Evolutionary conservation across 2,329 filamentous ascomycete genomes (phyloP).

Genomic region (Fonsecaea multimorphosa): DNA sequence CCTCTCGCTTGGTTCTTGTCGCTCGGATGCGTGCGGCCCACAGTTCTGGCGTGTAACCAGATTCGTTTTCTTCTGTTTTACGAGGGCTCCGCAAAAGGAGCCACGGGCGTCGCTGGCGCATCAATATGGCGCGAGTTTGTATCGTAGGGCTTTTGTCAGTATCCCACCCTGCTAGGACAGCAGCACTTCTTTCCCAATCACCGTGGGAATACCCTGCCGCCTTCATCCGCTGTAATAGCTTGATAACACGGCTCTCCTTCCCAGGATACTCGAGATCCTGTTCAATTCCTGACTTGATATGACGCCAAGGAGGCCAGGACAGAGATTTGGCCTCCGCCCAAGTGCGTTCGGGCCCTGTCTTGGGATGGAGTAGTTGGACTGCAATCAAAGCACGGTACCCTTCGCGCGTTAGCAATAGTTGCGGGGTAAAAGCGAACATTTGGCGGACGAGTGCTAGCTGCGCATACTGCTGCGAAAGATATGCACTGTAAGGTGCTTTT

Average conservation of each 20-base stretch:
- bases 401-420: slow-evolving; percentile 61
- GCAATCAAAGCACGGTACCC: slow-evolving; percentile 64
- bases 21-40: slow-evolving; percentile 66
- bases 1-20: slow-evolving; percentile 67
- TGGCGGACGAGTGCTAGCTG: slow-evolving; percentile 63
- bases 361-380: slow-evolving; percentile 64
- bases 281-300: slow-evolving; percentile 66
- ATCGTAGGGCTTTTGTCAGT: slow-evolving; percentile 67
- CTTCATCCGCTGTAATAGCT: slow-evolving; percentile 62
- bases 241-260: slow-evolving; percentile 63
- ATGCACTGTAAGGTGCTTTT: slow-evolving; percentile 57
- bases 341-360: slow-evolving; percentile 61
- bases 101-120: slow-evolving; percentile 27
- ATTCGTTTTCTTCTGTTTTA: slow-evolving; percentile 13
- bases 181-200: slow-evolving; percentile 60
- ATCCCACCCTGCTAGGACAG: slow-evolving; percentile 67
- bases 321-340: slow-evolving; percentile 65
- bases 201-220: slow-evolving; percentile 63
- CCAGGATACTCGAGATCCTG: slow-evolving; percentile 62
- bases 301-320: slow-evolving; percentile 71
- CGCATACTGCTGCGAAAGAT: slow-evolving; percentile 60
- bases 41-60: slow-evolving; percentile 43
- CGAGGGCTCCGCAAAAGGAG: slow-evolving; percentile 35
- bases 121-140: slow-evolving; percentile 60
- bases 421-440: slow-evolving; percentile 62